A percentile compares a stretch with the other conserved stretches of the same genome.
Evolutionary conservation across 2,329 filamentous ascomycete genomes (phyloP).

Genomic region (Cryphonectria japonica): DNA sequence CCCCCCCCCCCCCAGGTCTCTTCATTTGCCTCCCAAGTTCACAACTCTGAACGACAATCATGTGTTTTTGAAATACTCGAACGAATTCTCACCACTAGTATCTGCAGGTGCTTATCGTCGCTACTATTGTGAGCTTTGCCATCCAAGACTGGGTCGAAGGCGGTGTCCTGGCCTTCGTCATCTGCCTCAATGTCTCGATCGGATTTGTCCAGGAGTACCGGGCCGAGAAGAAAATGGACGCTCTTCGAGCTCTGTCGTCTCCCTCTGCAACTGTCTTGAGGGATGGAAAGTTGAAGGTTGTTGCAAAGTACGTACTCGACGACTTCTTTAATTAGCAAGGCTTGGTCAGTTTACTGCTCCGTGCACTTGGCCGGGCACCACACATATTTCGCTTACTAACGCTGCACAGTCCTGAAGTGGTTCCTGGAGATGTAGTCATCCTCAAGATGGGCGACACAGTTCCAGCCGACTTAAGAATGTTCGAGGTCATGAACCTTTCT

Average conservation of each 20-base stretch:
- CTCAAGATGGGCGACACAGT: conserved; percentile 75
- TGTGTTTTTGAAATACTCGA: conserved; percentile 38
- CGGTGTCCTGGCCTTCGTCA: conserved; percentile 41
- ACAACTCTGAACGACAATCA: not conserved
- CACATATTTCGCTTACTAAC: conserved; percentile 3
- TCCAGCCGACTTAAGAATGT: conserved; percentile 71
- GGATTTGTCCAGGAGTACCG: conserved; percentile 68
- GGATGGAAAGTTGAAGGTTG: conserved; percentile 60
- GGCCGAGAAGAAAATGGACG: conserved; percentile 70
- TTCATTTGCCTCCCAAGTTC: not conserved
- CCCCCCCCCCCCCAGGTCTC: not conserved
- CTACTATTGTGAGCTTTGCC: conserved; percentile 72
- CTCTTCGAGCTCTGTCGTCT: conserved; percentile 62
- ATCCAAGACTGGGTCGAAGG: conserved; percentile 54
- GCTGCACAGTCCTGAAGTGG: conserved; percentile 58
- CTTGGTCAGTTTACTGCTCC: not conserved
- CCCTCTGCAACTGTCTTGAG: conserved; percentile 66
- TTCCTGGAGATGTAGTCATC: conserved; percentile 72
- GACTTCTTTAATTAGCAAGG: not conserved
- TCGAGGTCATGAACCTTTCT: conserved; percentile 77
- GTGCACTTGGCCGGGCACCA: not conserved
- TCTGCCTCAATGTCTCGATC: conserved; percentile 68
- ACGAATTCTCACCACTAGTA: conserved; percentile 44
- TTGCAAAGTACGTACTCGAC: conserved; percentile 55
- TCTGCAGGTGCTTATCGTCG: conserved; percentile 73